Base-by-base conservation (phyloP, 2,329 filamentous ascomycete species). In the Cladorrhinum sp. region DNA sequence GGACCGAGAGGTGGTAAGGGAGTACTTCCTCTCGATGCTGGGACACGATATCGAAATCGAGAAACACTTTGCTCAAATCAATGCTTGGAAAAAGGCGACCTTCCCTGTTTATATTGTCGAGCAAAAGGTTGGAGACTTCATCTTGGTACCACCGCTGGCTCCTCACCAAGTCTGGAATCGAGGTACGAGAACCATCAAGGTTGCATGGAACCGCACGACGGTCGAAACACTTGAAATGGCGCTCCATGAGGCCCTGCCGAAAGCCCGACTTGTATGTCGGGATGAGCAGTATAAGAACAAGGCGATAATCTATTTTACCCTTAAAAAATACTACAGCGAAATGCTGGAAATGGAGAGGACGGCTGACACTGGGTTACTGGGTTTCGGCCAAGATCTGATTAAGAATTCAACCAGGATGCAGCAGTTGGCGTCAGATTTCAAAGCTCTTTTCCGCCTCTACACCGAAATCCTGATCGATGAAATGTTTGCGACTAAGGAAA, bases 231-330 rank as follows among this genome's bases (percentile, higher is more conserved):
- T 99, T 2, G 89, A 93, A 65, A 79, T 96, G 73, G 95, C 93
- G 0, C 74, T 98, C 20, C 83, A 87, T 61, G 95, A 98, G 76
- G 92, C 93, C 0, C 80, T 99, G 2, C 92, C 93, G 0, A 92
- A 92, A 67, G 91, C 93, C 9, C 85, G 92, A 12, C 85, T 97
- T 67, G 93, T 98, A 2, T 98, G 95, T 71, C 89, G 95, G 38
- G 95, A 99, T 67, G 95, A 99, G 73, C 93, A 98, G 73, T 99
- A 99, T 79, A 98, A 98, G 74, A 97, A 96, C 77, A 98, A 98
- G 73, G 91, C 93, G 4, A 97, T 98, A 60, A 82, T 97, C 50
- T 96, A 93, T 73, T 96, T 88, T 71, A 91, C 92, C 0, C 80
- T 98, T 2, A 78, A 88, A 10, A 95, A 92, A 69, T 98, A 98